These are phyloP conservation scores for Metschnikowia koreensis DNA, from an alignment of 805 yeast species.

Conservation along the genomic window DNA sequence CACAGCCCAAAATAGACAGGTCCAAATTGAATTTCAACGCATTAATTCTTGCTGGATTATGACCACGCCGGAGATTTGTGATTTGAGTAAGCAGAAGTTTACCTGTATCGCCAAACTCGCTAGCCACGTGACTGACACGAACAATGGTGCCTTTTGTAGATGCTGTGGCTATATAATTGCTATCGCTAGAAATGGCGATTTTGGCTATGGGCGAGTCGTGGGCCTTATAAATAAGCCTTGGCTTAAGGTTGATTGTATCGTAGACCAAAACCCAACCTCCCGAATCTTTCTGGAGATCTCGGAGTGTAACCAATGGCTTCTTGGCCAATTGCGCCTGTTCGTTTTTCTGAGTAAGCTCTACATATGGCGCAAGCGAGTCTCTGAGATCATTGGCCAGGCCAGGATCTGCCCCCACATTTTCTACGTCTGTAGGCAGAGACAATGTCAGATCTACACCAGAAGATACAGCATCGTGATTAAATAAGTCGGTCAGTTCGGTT, in stretches of 20 bases:
- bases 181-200: slow-evolving; percentile 28
- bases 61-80: slow-evolving; percentile 40
- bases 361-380: slow-evolving; percentile 12
- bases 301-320: slow-evolving; percentile 20
- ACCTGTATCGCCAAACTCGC: slow-evolving; percentile 4
- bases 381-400: background rate
- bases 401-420: slow-evolving; percentile 4
- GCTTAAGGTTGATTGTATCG: slow-evolving; percentile 34
- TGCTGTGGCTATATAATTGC: slow-evolving; percentile 38
- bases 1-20: slow-evolving; percentile 36
- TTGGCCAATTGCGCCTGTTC: slow-evolving; percentile 14
- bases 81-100: slow-evolving; percentile 26
- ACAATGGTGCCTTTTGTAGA: slow-evolving; percentile 44
- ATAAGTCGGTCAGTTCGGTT: slow-evolving; percentile 32
- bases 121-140: slow-evolving; percentile 29
- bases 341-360: slow-evolving; percentile 29
- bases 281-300: slow-evolving; percentile 28
- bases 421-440: slow-evolving; percentile 12
- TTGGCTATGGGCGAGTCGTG: slow-evolving; percentile 38
- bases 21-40: slow-evolving; percentile 36
- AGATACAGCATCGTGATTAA: slow-evolving; percentile 18
- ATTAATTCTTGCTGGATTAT: slow-evolving; percentile 34
- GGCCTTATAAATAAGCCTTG: slow-evolving; percentile 37
- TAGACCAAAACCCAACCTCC: slow-evolving; percentile 42
- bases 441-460: slow-evolving; percentile 1